Evolutionary conservation across 805 yeast genomes (phyloP).

Genomic region (Hanseniaspora nectarophila): DNA sequence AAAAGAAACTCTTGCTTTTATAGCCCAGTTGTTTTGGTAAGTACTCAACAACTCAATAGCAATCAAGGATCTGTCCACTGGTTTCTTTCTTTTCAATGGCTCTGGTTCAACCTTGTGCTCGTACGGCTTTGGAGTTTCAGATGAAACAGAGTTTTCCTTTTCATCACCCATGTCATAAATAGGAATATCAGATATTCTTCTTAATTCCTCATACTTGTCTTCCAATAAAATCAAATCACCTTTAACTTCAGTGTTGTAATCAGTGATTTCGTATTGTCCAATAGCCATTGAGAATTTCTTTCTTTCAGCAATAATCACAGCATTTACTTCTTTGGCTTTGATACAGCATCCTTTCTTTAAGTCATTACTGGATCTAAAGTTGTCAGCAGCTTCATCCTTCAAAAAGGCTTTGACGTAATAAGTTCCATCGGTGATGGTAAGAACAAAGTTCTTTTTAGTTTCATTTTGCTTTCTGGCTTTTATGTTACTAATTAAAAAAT

Average conservation of each 20-base stretch:
- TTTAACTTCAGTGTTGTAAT: conserved; percentile 25
- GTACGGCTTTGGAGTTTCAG: conserved; percentile 12
- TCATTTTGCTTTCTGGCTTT: conserved; percentile 11
- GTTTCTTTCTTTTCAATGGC: conserved; percentile 15
- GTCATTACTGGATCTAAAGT: conserved; percentile 33
- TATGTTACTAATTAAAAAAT: conserved; percentile 1
- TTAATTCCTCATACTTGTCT: conserved; percentile 47
- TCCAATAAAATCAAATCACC: neutral
- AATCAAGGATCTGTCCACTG: conserved; percentile 36
- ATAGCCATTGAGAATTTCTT: conserved; percentile 40
- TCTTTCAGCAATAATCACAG: conserved; percentile 29
- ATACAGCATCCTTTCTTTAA: conserved; percentile 34
- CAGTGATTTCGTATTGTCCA: conserved; percentile 34
- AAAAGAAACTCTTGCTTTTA: conserved; percentile 80
- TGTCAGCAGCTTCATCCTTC: conserved; percentile 39
- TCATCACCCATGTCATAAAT: conserved; percentile 13
- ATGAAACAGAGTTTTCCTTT: conserved; percentile 12
- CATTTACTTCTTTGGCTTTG: conserved; percentile 25
- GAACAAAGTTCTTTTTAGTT: conserved; percentile 19
- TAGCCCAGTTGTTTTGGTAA: conserved; percentile 80
- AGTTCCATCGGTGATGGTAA: conserved; percentile 42
- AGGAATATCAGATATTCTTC: conserved; percentile 33
- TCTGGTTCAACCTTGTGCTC: conserved; percentile 10
- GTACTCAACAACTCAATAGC: conserved; percentile 86
- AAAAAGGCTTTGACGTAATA: conserved; percentile 41